Base-by-base conservation (phyloP, 1,139 yeast species). In the Pichia sp. region DNA sequence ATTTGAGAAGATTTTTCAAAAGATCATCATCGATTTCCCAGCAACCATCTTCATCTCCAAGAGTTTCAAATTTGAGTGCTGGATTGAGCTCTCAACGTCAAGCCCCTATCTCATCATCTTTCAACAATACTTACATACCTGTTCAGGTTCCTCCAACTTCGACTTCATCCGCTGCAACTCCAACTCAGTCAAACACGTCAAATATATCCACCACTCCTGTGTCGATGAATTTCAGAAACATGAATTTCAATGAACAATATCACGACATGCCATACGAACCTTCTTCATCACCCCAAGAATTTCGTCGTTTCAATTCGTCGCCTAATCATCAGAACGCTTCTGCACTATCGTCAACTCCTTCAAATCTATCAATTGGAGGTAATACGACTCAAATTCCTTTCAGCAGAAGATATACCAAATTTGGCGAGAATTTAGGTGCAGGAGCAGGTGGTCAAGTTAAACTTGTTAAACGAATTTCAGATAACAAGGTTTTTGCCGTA, bases 361-460 rank as follows among this genome's bases (percentile, higher is more conserved):
- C 40, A 4, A 39, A 33, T 32, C 10, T 48, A n/a, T 49, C 55
- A 8, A 64, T 72, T 47, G 77, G 75, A 45, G 75, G 73, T 46
- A 84, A 79, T 52, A 77, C 80, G 2, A 69, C 85, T 48, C 57
- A 59, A 40, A 52, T 63, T 7, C 67, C 67, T 3, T 63, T 63
- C 44, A 84, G 80, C 28, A 84, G 82, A 55, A 85, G 90, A 61
- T 94, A 92, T 64, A 95, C 95, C 49, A 85, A 83, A 55, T 70
- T 90, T 52, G 97, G 97, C 44, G 85, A 86, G 53, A 82, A 85
- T 50, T 69, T 94, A 54, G 99, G 98, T 31, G 83, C 95, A 31
- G 99, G 99, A 36, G 98, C 98, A 3, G 99, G 98, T 41, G 99
- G 99, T 4, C 84, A 95, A 1, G 99, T 94, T 16, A 79, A 94